Base-by-base conservation (phyloP, 176 grass and related monocot species). In the Areca catechu region DNA sequence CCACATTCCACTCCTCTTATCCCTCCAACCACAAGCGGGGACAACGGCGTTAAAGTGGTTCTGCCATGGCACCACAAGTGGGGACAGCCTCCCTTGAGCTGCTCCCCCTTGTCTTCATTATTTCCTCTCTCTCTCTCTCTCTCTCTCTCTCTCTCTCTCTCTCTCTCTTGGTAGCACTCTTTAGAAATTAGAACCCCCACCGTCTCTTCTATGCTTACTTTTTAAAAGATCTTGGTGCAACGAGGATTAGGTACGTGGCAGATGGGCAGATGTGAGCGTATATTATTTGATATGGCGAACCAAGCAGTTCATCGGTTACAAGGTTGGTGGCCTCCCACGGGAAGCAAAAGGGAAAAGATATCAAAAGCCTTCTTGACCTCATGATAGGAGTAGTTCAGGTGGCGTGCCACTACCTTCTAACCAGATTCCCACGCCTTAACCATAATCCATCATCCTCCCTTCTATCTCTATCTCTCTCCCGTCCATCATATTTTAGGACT, bases 11-110 rank as follows among this genome's bases (percentile, higher is more conserved):
- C 49, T 51, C 16, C 19, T 48, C 21, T 20, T 9, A 3, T 43
- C 54, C 48, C 51, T 1, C 20, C 51, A 62, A 47, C 54, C 21
- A 62, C 23, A 62, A 75, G 72, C 73, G 80, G 77, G 23, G 69
- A 77, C 77, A 89, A 24, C 63, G 74, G 77, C 55, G 69, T 64
- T 50, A 65, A 83, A 83, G 86, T 75, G 66, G 73, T 4, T 60
- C 56, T 71, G 73, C 48, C 56, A 58, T 85, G 80, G 16, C 77
- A 71, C 77, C 77, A 29, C 56, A 27, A 55, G 51, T 57, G 65
- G 77, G 69, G 77, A 89, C 80, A 84, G 60, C 57, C 47, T 65
- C 61, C 23, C 28, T 56, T 1, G 48, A 16, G 66, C 30, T 51
- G 56, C 50, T 67, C 72, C 47, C 71, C 68, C 43, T 19, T 74